Evolutionary conservation across 2,329 filamentous ascomycete species (phyloP), one percentile per base, ranked within the genome.

Genomic region (Apiospora rasikravindrae): DNA sequence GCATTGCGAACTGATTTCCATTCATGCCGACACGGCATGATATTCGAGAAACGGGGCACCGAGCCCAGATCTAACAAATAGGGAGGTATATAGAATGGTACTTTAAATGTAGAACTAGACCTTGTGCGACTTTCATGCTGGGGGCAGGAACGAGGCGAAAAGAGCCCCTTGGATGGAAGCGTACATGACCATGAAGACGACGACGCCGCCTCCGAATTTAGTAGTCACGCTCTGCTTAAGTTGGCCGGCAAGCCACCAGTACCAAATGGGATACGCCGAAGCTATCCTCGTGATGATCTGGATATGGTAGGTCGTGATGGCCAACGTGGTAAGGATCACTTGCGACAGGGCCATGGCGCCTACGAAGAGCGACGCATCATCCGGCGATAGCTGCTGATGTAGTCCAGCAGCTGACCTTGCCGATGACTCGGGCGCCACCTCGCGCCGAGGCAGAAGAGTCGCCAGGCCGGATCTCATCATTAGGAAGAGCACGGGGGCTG

Each of bases 211-310:
- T 0, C 76, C 84, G 71, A 73, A 77, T 69, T 71, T 77, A 70
- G 75, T 74, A 8, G 74, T 79, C 37, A 79, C 79, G 13, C 77
- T 76, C 33, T 83, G 79, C 66, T 81, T 76, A 8, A 89, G 77
- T 45, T 80, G 81, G 4, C 82, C 83, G 0, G 93, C 93, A 51
- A 97, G 80, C 86, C 92, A 94, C 86, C 93, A 92, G 80, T 98
- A 96, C 94, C 95, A 98, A 24, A 96, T 83, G 1, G 95, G 93
- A 81, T 96, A 98, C 0, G 92, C 96, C 0, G 95, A 98, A 1
- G 94, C 92, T 22, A 99, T 88, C 33, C 96, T 90, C 64, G 93
- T 97, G 77, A 98, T 92, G 76, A 99, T 97, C 82, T 99, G 96
- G 37, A 98, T 93, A 80, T 99, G 96, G 79, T 97, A 97, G 74